Evolutionary conservation across 305 asterid genomes (phyloP).

Genomic region (Fraxinus ornus): DNA sequence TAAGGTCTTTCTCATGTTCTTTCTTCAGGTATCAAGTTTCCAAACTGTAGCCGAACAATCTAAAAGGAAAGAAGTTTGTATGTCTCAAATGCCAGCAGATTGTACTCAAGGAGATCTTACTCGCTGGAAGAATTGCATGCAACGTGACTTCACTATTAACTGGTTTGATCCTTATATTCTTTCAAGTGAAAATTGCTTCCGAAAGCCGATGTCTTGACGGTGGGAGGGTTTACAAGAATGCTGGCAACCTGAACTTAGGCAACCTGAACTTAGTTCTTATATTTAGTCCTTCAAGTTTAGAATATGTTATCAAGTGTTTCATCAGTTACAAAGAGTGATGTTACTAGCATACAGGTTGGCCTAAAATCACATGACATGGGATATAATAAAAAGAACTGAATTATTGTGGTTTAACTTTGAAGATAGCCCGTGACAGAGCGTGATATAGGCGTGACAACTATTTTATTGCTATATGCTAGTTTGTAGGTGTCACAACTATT

Average conservation of each 20-base stretch:
- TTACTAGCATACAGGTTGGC: background rate
- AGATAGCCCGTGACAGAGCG: background rate
- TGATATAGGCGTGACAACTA: background rate
- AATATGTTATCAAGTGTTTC: constrained; percentile 4
- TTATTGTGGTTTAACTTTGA: background rate
- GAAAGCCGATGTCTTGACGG: constrained; percentile 13
- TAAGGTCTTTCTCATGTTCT: constrained; percentile 14
- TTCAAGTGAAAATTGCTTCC: constrained; percentile 12
- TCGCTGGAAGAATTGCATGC: constrained; percentile 75
- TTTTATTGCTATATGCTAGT: background rate
- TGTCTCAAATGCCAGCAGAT: constrained; percentile 45
- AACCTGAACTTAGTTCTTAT: constrained; percentile 19
- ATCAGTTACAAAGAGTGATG: background rate
- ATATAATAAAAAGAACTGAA: background rate
- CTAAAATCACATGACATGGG: background rate
- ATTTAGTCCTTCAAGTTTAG: constrained; percentile 9
- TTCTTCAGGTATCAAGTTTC: constrained; percentile 78
- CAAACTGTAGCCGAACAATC: constrained; percentile 52
- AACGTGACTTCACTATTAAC: constrained; percentile 89
- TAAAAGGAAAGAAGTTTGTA: constrained; percentile 22
- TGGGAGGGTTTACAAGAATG: constrained; percentile 20
- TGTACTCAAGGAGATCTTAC: constrained; percentile 49
- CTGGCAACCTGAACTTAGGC: too few relatives aligned
- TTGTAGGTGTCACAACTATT: background rate
- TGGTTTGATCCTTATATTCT: constrained; percentile 44